Percentiles rank a stretch among this genome's conserved stretches.
phyloP scores from a whole-genome alignment of 768 basidiomycete genomes.

The Rhodotorula babjevae region DNA sequence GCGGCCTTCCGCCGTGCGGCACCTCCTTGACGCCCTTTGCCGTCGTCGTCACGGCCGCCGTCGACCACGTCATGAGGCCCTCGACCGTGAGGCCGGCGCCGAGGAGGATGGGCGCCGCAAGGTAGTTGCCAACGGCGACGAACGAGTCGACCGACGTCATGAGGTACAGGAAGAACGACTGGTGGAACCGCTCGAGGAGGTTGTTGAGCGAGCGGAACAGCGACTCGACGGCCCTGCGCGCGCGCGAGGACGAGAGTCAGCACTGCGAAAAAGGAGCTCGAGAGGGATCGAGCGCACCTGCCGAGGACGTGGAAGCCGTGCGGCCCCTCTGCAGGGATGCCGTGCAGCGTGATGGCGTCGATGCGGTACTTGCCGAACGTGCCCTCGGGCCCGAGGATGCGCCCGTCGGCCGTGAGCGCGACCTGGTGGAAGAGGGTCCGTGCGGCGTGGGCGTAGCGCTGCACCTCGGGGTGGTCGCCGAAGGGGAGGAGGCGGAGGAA shows the following conservation, averaged over 20 bases:
- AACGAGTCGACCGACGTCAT: conserved; percentile 63
- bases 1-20: conserved; percentile 40
- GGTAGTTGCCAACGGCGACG: conserved; percentile 82
- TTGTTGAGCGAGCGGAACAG: conserved; percentile 87
- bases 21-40: conserved; percentile 51
- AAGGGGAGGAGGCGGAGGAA: not conserved
- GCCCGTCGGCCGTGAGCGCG: conserved; percentile 69
- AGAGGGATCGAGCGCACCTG: conserved; percentile 54
- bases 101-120: conserved; percentile 79
- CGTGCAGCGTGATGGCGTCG: conserved; percentile 87
- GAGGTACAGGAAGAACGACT: conserved; percentile 96
- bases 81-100: conserved; percentile 79
- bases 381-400: conserved; percentile 81
- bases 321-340: conserved; percentile 77
- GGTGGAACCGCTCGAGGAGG: conserved; percentile 88
- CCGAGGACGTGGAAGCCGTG: conserved; percentile 94
- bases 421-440: conserved; percentile 67
- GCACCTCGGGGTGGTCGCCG: not conserved
- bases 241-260: not conserved
- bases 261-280: conserved; percentile 18
- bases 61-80: conserved; percentile 68
- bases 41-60: conserved; percentile 51
- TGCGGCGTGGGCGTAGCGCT: conserved; percentile 51
- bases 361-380: conserved; percentile 90
- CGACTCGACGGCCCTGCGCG: conserved; percentile 70